Evolutionary conservation across 140 eudicot genomes (phyloP), one percentile per base, ranked within the genome.

Genomic region (Senecio squalidus): DNA sequence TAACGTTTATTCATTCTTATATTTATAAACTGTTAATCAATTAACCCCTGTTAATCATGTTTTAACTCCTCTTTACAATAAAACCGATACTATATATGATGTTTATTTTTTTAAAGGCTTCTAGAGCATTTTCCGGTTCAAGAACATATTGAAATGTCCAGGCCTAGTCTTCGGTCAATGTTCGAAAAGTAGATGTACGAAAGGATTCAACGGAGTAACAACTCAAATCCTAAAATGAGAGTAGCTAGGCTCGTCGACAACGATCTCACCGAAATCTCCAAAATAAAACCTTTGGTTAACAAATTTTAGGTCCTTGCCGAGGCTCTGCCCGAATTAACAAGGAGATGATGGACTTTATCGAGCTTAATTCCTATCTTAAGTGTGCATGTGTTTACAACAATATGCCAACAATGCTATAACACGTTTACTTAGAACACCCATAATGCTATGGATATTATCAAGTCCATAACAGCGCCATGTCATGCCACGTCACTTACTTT

Each of bases 361-460:
- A 20, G 98, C 98, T n/a, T 21, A 96, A 91, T 74, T 86, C 96
- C 22, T 91, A 91, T 64, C 89, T 91, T 14, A 91, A 91, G 98
- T n/a, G n/a, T n/a, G n/a, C n/a, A n/a, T n/a, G n/a, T n/a, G n/a
- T n/a, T n/a, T n/a, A n/a, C n/a, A n/a, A n/a, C n/a, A n/a, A n/a
- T n/a, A n/a, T n/a, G n/a, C n/a, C n/a, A n/a, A n/a, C n/a, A n/a
- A n/a, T n/a, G n/a, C n/a, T n/a, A n/a, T n/a, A n/a, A n/a, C n/a
- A n/a, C n/a, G n/a, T n/a, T n/a, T n/a, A n/a, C n/a, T n/a, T n/a
- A n/a, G n/a, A n/a, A n/a, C n/a, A n/a, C n/a, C n/a, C n/a, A n/a
- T n/a, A n/a, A n/a, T n/a, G n/a, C n/a, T n/a, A n/a, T n/a, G n/a
- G n/a, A n/a, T n/a, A n/a, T n/a, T n/a, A n/a, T n/a, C n/a, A n/a